Base-by-base conservation (phyloP, 192 early-diverging fungal genomes). In the Neocallimastix lanati region DNA sequence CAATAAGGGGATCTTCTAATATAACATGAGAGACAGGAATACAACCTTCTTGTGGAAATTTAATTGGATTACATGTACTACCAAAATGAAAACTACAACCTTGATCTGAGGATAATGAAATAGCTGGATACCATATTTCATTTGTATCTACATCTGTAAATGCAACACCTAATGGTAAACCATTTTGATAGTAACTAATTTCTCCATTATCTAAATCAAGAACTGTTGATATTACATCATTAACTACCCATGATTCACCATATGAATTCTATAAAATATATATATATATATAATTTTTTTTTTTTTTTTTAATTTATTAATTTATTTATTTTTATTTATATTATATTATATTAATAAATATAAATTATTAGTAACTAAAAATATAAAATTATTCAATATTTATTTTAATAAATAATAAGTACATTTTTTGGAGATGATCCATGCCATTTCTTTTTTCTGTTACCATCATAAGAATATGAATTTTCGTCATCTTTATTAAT, bases 381-480 rank as follows among this genome's bases (percentile, higher is more conserved):
- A n/a, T n/a, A n/a, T n/a, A n/a, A n/a, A n/a, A n/a, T n/a, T n/a
- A n/a, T 33, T 6, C 0, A 78, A 86, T 25, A 84, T 83, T 77
- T 84, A 86, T 6, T 88, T n/a, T n/a, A n/a, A 38, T 14, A 38
- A 38, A 21, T 21, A 6, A 27, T 25, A 81, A 78, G 40, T 76
- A 83, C 88, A 80, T 83, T 79, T 27, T 28, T 82, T 29, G 79
- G 80, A 25, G 29, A 80, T 33, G 76, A 78, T 28, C 87, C 90
- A 84, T 92, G 89, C 92, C 94, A 95, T 30, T 92, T 91, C 79
- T 89, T 85, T 29, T 84, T 88, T 15, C 94, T 83, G 38, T 91
- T 87, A 28, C 94, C 92, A 82, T 95, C 94, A 82, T 86, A 93
- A 21, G 92, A 89, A 82, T 94, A 95, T 13, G 93, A 93, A 82